phyloP scores from a whole-genome alignment of 139 green algal genomes.

The Tetraselmis chui region DNA sequence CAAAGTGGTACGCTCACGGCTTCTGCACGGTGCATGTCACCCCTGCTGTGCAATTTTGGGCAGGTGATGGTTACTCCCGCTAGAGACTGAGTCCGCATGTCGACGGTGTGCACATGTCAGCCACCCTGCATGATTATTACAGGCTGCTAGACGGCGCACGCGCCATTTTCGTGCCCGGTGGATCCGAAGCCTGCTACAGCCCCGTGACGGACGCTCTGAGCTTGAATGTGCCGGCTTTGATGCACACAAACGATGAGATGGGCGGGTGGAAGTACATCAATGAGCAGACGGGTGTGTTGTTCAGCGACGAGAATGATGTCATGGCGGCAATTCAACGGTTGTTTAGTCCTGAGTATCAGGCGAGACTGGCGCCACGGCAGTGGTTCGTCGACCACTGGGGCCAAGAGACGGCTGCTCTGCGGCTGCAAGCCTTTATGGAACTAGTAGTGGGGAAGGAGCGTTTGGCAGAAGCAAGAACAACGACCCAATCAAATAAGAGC shows the following conservation, averaged over 20 bases:
- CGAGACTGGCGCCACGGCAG: conserved; percentile 3
- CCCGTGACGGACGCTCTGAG: conserved; percentile 20
- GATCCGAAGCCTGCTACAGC: conserved; percentile 21
- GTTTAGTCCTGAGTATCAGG: background rate
- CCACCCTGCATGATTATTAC: too few species aligned
- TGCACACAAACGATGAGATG: conserved; percentile 22
- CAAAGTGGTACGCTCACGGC: too few species aligned
- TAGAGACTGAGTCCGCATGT: too few species aligned
- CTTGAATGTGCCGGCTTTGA: conserved; percentile 13
- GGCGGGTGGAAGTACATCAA: conserved; percentile 29
- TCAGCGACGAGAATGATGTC: background rate
- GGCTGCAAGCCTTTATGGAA: conserved; percentile 21
- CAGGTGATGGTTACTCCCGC: too few species aligned
- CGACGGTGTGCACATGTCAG: too few species aligned
- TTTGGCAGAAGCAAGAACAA: background rate
- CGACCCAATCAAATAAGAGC: too few species aligned
- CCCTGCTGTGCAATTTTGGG: too few species aligned
- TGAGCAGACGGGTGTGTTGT: conserved; percentile 15
- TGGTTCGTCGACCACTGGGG: conserved; percentile 15
- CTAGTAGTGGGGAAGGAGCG: background rate
- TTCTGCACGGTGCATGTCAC: too few species aligned
- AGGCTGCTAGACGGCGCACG: too few species aligned
- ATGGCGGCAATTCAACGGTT: conserved; percentile 4
- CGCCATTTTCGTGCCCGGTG: too few species aligned
- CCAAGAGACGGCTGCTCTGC: background rate